Evolutionary conservation across 2,329 filamentous ascomycete species (phyloP), one percentile per base, ranked within the genome.

Genomic region (Xylogone sp.): DNA sequence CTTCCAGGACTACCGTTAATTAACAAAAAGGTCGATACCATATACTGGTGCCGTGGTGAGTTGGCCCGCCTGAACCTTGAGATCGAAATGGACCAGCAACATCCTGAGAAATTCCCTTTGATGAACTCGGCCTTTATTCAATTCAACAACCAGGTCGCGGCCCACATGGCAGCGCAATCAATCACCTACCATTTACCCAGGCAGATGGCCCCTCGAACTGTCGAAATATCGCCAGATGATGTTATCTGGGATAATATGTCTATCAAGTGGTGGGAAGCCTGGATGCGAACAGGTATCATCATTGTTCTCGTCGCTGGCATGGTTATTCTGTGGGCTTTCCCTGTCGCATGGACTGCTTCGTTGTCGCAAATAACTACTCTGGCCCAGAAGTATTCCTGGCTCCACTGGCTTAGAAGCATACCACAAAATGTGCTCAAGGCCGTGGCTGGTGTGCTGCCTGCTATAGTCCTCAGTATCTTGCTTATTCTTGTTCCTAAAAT

Each of bases 71-170:
- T 97, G 18, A 99, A 97, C 59, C 65, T 92, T 48, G 92, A 97
- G 66, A 97, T 99, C 49, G 92, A 97, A 60, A 75, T 86, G 43
- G 94, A 97, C 59, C 94, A 99, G 66, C 79, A 86, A 49, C 78
- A 94, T 46, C 87, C 88, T 0, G 92, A 97, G 59, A 83, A 86
- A 3, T 97, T 90, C 56, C 92, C 93, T 0, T 72, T 92, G 45
- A 95, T 97, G 91, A 96, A 89, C 63, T 96, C 93, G 1, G 94
- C 94, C 0, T 99, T 99, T 61, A 91, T 99, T 55, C 94, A 99
- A 66, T 99, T 99, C 77, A 96, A 99, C 64, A 88, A 97, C 65
- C 94, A 99, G 67, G 89, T 97, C 1, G 92, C 93, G 5, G 94
- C 94, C 0, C 94, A 99, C 64, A 97, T 99, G 94, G 94, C 93